Evolutionary conservation across 2,329 filamentous ascomycete species (phyloP).

Genomic region (Fusarium sp.): DNA sequence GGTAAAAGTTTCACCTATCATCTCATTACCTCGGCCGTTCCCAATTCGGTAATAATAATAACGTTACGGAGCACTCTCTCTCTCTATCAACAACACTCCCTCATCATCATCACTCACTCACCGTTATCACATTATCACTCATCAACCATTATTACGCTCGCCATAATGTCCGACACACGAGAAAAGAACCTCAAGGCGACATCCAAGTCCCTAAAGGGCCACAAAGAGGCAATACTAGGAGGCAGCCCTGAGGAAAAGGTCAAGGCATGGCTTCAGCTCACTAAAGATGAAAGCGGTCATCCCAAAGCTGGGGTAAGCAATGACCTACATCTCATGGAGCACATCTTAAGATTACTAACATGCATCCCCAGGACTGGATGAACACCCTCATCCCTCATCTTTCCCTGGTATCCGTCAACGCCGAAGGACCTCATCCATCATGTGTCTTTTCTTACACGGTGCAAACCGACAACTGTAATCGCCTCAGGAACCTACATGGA

Average conservation of each 20-base stretch:
- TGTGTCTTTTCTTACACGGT: slow-evolving; percentile 61
- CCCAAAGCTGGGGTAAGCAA: slow-evolving; percentile 46
- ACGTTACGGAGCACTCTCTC: background rate
- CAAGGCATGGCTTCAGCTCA: slow-evolving; percentile 46
- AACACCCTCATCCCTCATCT: slow-evolving; percentile 54
- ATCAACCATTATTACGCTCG: background rate
- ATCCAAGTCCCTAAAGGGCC: slow-evolving; percentile 1
- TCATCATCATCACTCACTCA: background rate
- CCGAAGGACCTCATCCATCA: slow-evolving; percentile 49
- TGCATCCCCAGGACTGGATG: slow-evolving; percentile 56
- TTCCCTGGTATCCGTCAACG: slow-evolving; percentile 49
- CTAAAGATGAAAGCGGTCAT: slow-evolving; percentile 41
- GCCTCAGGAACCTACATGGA: slow-evolving; percentile 66
- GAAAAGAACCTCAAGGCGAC: background rate
- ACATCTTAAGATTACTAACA: background rate
- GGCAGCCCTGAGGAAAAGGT: slow-evolving; percentile 47
- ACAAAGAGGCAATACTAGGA: slow-evolving; percentile 37
- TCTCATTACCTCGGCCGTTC: background rate
- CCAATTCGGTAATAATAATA: background rate
- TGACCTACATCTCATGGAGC: background rate
- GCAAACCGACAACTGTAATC: slow-evolving; percentile 63
- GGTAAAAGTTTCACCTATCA: background rate
- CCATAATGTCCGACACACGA: slow-evolving; percentile 9
- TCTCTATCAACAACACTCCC: background rate
- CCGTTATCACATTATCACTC: background rate